Evolutionary conservation across 495 filamentous ascomycete species (phyloP), one percentile per base, ranked within the genome.

Genomic region (Polyplosphaeria fusca): DNA sequence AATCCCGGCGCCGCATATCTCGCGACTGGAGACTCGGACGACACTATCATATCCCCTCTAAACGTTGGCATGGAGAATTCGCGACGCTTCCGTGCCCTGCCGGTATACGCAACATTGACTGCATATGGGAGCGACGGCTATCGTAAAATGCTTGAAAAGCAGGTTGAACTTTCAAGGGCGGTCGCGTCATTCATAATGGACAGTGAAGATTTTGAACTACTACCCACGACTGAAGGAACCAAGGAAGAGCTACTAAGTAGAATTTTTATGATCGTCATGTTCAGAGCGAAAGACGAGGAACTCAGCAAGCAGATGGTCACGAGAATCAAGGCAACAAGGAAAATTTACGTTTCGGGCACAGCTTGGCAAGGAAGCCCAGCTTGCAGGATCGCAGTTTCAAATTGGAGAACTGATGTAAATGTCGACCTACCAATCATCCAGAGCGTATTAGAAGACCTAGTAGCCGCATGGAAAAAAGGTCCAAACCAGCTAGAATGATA

Each of bases 1-100:
- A 96, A 96, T 74, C 77, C 87, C 19, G 91, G 89, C 66, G 91
- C 91, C 3, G 87, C 86, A 0, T 97, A 96, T 67, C 77, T 97
- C 32, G 75, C 76, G 4, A 62, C 80, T 7, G 52, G 69, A 0
- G 42, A 61, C 2, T 25, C 32, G 19, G 45, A 46, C 18, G 65
- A 66, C 11, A 62, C 65, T 1, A 87, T 95, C 55, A 84, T 82
- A 19, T 92, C 88, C 26, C 91, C 92, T 0, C 73, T 96, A 14
- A 92, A 96, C 71, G 84, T 91, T 50, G 88, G 91, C 19, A 71
- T 97, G 20, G 91, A 96, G 63, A 97, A 97, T 67, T 95, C 91
- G 4, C 80, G 91, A 35, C 83, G 92, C 14, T 94, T 97, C 73
- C 80, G 92, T 44, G 92, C 90, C 0, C 73, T 96, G 18, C 92